These are phyloP conservation scores for Sphagnum tenellum DNA, from an alignment of 225 moss, liverwort and hornwort species.

Conservation along the genomic window DNA sequence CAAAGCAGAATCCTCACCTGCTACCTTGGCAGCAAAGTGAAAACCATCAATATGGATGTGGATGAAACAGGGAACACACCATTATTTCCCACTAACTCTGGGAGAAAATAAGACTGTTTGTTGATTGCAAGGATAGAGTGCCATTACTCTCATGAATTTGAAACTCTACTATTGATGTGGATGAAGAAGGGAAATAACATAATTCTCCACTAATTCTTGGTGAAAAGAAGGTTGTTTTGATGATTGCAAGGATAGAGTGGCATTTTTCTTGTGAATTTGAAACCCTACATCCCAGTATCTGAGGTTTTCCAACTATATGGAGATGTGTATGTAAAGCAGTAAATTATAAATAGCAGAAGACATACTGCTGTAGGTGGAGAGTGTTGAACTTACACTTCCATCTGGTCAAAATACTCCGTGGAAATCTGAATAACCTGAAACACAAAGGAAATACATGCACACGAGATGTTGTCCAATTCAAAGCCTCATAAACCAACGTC, in stretches of 20 bases:
- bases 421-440: constrained; percentile 55
- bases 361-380: constrained; percentile 13
- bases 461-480: constrained; percentile 7
- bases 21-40: no score
- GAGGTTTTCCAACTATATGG: background rate
- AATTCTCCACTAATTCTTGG: background rate
- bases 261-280: no score
- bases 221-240: background rate
- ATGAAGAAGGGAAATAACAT: no score
- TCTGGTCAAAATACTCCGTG: constrained; percentile 36
- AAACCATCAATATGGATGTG: no score
- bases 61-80: no score
- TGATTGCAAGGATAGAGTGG: background rate
- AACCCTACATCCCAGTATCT: no score
- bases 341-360: background rate
- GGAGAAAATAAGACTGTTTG: no score
- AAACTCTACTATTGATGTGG: no score
- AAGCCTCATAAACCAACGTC: background rate
- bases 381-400: constrained; percentile 47
- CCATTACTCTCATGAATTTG: no score
- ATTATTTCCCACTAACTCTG: no score
- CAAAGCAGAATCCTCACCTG: no score
- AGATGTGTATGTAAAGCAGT: background rate
- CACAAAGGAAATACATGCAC: constrained; percentile 9
- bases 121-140: no score